phyloP scores from a whole-genome alignment of 192 early-diverging fungal genomes.

The Chytriomyces sp. region DNA sequence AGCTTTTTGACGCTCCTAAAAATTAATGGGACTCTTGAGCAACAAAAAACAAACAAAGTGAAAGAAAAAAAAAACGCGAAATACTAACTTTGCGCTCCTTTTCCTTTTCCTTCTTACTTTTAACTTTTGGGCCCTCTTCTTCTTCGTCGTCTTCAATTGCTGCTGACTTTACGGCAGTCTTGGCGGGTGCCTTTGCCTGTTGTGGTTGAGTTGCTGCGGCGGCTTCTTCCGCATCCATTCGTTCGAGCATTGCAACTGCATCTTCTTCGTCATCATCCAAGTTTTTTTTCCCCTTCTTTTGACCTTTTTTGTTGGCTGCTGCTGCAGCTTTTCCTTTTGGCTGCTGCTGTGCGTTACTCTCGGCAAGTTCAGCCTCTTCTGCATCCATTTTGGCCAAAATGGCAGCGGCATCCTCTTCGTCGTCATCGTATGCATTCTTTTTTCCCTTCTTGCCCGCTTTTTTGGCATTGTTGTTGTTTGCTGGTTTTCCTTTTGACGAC shows the following conservation, averaged over 20 bases:
- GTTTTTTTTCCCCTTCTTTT: constrained; percentile 55
- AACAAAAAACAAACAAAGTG: neutral
- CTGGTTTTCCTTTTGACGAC: constrained; percentile 12
- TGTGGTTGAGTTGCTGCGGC: constrained; percentile 7
- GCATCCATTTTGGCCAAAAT: constrained; percentile 54
- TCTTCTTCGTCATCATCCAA: constrained; percentile 41
- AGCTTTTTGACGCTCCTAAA: constrained; percentile 65
- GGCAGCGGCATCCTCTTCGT: constrained; percentile 57
- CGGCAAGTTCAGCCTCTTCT: constrained; percentile 27
- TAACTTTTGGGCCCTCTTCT: constrained; percentile 55
- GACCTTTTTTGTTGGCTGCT: constrained; percentile 37
- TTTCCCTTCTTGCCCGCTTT: constrained; percentile 42
- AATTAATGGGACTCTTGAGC: neutral
- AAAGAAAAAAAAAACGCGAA: neutral
- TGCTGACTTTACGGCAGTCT: constrained; percentile 35
- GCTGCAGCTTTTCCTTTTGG: constrained; percentile 12
- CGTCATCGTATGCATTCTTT: constrained; percentile 48
- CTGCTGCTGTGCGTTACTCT: neutral
- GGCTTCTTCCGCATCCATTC: constrained; percentile 37
- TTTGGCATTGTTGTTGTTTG: constrained; percentile 1
- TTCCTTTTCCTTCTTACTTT: constrained; percentile 90
- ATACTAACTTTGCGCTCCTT: constrained; percentile 70
- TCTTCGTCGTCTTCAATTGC: constrained; percentile 49
- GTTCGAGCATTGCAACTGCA: constrained; percentile 44
- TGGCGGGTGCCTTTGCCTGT: constrained; percentile 20